A percentile compares a stretch with the other conserved stretches of the same genome.
These are phyloP conservation scores for Spizellomyces sp. DNA, from an alignment of 192 early-diverging fungal species.

Conservation along the genomic window DNA sequence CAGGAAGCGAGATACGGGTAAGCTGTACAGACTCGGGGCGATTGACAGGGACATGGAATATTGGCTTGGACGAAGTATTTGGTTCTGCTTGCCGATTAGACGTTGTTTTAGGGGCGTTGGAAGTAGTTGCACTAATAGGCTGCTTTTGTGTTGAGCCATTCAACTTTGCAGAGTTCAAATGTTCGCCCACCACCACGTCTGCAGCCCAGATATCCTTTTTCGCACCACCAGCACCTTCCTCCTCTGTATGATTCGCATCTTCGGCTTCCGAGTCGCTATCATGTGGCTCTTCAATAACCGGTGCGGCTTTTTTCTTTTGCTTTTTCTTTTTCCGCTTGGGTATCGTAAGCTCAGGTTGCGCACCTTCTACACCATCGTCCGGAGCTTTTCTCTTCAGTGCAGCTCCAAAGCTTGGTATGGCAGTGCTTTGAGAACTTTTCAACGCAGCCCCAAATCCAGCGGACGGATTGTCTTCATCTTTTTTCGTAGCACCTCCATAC, in stretches of 20 bases:
- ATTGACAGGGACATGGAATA: conserved; percentile 66
- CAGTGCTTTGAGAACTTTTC: conserved; percentile 8
- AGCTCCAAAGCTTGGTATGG: conserved; percentile 39
- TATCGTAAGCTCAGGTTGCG: conserved; percentile 3
- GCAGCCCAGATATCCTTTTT: conserved; percentile 35
- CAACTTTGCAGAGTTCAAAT: conserved; percentile 4
- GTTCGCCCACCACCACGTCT: conserved; percentile 46
- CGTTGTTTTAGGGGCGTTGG: too few species aligned
- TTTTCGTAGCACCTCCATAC: not conserved
- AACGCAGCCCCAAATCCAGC: conserved; percentile 28
- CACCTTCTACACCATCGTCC: conserved; percentile 31
- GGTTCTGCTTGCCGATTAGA: not conserved
- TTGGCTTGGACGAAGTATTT: conserved; percentile 5
- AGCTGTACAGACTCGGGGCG: conserved; percentile 74
- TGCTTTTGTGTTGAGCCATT: too few species aligned
- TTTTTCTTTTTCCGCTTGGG: conserved; percentile 42
- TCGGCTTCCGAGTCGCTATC: conserved; percentile 7
- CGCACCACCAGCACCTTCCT: not conserved
- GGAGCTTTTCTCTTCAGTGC: conserved; percentile 42
- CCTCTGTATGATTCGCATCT: not conserved
- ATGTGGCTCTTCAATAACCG: conserved; percentile 18
- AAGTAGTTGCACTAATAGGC: too few species aligned
- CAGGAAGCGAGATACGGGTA: conserved; percentile 80
- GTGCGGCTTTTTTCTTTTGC: conserved; percentile 40
- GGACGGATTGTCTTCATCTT: not conserved